Evolutionary conservation across 495 filamentous ascomycete species (phyloP).

Genomic region (Aspergillus leporis): DNA sequence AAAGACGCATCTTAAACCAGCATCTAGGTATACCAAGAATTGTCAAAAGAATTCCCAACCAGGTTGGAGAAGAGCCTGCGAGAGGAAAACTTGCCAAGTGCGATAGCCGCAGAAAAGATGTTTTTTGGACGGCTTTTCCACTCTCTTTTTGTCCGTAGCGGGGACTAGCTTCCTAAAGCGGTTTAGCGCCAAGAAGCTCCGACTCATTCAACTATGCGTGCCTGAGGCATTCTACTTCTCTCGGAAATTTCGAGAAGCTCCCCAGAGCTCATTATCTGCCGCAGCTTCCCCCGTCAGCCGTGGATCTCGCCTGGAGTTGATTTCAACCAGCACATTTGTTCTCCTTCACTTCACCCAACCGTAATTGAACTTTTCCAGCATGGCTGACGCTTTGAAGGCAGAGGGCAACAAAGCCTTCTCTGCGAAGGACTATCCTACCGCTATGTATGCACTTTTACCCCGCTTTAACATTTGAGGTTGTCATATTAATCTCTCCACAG

Average conservation of each 20-base stretch:
- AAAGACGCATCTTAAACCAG: constrained; percentile 16
- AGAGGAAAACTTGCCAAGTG: constrained; percentile 10
- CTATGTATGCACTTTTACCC: constrained; percentile 69
- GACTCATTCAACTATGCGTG: constrained; percentile 14
- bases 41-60: not conserved
- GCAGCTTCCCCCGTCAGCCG: not conserved
- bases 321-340: constrained; percentile 1
- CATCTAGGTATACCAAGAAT: not conserved
- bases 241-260: constrained; percentile 56
- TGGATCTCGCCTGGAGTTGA: not conserved
- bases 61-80: not conserved
- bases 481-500: constrained; percentile 40
- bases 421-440: constrained; percentile 92
- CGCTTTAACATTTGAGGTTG: constrained; percentile 17
- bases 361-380: constrained; percentile 21
- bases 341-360: constrained; percentile 2
- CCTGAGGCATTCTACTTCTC: constrained; percentile 29
- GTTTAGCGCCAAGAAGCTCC: constrained; percentile 32
- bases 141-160: constrained; percentile 27
- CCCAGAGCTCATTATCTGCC: constrained; percentile 4
- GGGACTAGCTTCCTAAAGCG: constrained; percentile 15
- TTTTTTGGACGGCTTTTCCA: constrained; percentile 36
- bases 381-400: constrained; percentile 76
- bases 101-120: constrained; percentile 30
- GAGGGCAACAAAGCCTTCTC: constrained; percentile 98